Evolutionary conservation across 805 yeast species (phyloP), one percentile per base, ranked within the genome.

Genomic region (Yarrowia yakushimensis): DNA sequence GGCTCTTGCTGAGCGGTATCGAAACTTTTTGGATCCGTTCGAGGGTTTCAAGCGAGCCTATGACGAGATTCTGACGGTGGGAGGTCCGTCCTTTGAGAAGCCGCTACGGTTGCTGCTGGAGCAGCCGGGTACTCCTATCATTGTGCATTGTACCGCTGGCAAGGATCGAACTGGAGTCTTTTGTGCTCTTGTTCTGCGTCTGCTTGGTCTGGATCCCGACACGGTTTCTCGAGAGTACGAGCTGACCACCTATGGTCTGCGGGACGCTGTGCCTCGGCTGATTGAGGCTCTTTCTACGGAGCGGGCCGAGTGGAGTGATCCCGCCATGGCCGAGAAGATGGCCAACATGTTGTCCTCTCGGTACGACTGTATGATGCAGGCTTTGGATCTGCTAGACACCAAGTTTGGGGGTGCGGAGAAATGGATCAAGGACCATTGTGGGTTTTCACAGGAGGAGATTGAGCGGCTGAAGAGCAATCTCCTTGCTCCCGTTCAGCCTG

Each of bases 101-200:
- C 79, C 89, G 31, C 82, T 88, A 67, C 72, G 74, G 50, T 82
- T 77, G 68, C 75, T 90, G 50, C 76, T 85, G 48, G 89, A 86
- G 63, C 71, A 77, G 41, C 80, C 83, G 3, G 72, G 74, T n/a
- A 76, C 74, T 20, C 80, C 82, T 2, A 74, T 90, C 63, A 73
- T 86, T 10, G 82, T 85, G 72, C 93, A 88, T 70, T 90, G 96
- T 73, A 83, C 92, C 4, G 93, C 93, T 1, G 96, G 96, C 2
- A 90, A 89, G 71, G 96, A 90, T 71, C 80, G 96, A 45, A 89
- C 96, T 0, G 96, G 96, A 0, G 78, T 88, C 13, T 70, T 87
- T 66, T 81, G 85, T 2, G 87, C 90, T 84, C 71, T 90, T 65
- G 76, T 89, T 5, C 76, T 89, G 46, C 74, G 83, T 18, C 70